Conservation (phyloP, 75 land plant species). For the Adiantum capillusveneris region DNA sequence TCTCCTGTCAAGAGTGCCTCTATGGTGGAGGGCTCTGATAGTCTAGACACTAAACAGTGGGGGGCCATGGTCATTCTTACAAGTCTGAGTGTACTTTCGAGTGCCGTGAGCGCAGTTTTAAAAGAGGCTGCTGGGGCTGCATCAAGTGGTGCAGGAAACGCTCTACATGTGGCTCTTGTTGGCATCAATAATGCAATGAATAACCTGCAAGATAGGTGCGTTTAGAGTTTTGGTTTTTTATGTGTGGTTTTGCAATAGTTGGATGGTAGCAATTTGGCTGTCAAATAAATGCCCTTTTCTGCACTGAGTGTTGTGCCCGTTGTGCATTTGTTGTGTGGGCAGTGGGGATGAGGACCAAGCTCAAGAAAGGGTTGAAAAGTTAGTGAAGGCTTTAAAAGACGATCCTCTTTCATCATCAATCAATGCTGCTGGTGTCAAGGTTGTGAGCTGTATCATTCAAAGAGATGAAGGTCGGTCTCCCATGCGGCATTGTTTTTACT, state of each 20-base stretch:
- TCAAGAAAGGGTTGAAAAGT: slow-evolving; percentile 85
- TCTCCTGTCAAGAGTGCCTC: slow-evolving; percentile 32
- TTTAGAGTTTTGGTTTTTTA: not conserved
- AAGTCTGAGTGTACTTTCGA: slow-evolving; percentile 67
- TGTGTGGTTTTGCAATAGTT: not conserved
- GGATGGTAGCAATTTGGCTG: not conserved
- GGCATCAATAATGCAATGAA: slow-evolving; percentile 96
- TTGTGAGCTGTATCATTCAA: slow-evolving; percentile 93
- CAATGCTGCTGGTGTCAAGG: slow-evolving; percentile 61
- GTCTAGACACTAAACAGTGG: slow-evolving; percentile 54
- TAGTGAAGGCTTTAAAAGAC: slow-evolving; percentile 76
- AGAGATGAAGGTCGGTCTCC: slow-evolving; percentile 97
- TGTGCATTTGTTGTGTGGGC: slow-evolving; percentile 5
- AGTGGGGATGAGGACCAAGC: slow-evolving; percentile 99
- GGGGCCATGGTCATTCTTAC: slow-evolving; percentile 88
- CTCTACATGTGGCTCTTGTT: slow-evolving; percentile 88
- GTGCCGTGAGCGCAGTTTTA: slow-evolving; percentile 64
- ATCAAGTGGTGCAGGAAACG: slow-evolving; percentile 47
- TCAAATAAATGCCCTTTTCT: no score
- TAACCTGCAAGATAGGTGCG: slow-evolving; percentile 84
- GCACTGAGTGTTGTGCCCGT: not conserved
- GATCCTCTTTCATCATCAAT: slow-evolving; percentile 51
- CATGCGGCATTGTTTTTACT: slow-evolving; percentile 91
- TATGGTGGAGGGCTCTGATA: not conserved
- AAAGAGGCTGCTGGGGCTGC: slow-evolving; percentile 40